These are phyloP conservation scores for Mycena metata DNA, from an alignment of 768 basidiomycete species.

Conservation along the genomic window DNA sequence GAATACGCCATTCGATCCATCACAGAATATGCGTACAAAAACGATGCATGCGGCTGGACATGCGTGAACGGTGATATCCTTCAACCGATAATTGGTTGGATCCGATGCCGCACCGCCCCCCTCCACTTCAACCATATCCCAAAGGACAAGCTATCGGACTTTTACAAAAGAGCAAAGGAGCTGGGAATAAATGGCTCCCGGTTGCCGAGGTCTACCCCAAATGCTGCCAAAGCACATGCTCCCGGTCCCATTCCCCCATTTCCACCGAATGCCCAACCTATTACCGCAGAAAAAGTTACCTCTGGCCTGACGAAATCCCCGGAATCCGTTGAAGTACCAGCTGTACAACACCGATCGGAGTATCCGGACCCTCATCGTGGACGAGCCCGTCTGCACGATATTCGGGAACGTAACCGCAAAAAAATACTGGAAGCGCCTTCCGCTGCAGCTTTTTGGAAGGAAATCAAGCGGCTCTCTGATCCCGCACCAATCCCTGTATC, in stretches of 20 bases:
- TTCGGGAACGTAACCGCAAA: background rate
- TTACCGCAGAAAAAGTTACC: too few species aligned
- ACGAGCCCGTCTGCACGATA: background rate
- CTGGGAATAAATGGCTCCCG: too few species aligned
- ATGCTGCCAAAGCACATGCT: too few species aligned
- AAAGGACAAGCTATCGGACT: background rate
- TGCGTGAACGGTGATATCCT: conserved; percentile 14
- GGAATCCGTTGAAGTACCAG: too few species aligned
- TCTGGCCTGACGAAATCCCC: too few species aligned
- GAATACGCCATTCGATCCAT: conserved; percentile 13
- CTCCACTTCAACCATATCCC: background rate
- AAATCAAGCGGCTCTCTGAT: background rate
- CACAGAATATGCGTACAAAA: background rate
- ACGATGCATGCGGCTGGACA: conserved; percentile 15
- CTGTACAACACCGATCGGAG: too few species aligned
- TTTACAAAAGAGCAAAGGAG: too few species aligned
- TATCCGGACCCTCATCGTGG: too few species aligned
- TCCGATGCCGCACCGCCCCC: conserved; percentile 1
- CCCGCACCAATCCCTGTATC: background rate
- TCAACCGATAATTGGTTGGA: background rate
- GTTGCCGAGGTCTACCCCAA: too few species aligned
- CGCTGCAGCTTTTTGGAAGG: background rate
- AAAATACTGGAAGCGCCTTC: conserved; percentile 9
- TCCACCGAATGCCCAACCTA: too few species aligned
- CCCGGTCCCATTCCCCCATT: too few species aligned